Conservation (phyloP, 2,329 filamentous ascomycete species). For the Alternaria panax region DNA sequence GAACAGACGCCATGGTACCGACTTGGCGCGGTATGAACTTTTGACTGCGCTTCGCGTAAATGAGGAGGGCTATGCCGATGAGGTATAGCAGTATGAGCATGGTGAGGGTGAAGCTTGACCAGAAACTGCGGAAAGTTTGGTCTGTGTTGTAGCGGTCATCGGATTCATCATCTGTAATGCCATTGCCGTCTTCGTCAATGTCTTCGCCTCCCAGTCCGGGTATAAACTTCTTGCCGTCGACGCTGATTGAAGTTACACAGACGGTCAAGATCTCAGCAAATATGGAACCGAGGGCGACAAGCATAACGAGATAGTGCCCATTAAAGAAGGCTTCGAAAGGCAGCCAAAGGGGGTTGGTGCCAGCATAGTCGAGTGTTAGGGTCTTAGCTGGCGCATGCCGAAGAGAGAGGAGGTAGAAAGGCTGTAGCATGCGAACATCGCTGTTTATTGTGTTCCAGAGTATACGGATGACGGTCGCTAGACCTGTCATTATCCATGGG, state of each 20-base stretch:
- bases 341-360: slow-evolving; percentile 72
- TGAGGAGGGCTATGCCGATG: slow-evolving; percentile 63
- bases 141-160: slow-evolving; percentile 45
- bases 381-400: slow-evolving; percentile 71
- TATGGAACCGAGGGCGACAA: slow-evolving; percentile 74
- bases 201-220: slow-evolving; percentile 34
- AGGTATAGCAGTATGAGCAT: slow-evolving; percentile 72
- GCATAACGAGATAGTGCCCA: slow-evolving; percentile 69
- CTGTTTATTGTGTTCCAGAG: slow-evolving; percentile 74
- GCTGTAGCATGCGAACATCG: slow-evolving; percentile 75
- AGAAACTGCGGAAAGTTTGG: slow-evolving; percentile 66
- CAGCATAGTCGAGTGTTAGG: slow-evolving; percentile 75
- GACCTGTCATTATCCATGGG: slow-evolving; percentile 70
- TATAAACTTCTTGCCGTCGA: slow-evolving; percentile 69
- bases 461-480: slow-evolving; percentile 72
- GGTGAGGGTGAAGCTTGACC: slow-evolving; percentile 68
- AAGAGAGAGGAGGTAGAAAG: slow-evolving; percentile 73
- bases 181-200: slow-evolving; percentile 19
- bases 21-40: slow-evolving; percentile 80
- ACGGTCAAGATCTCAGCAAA: slow-evolving; percentile 77
- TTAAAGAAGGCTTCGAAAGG: slow-evolving; percentile 69
- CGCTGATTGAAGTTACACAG: slow-evolving; percentile 70
- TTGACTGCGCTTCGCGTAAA: slow-evolving; percentile 68
- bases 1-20: slow-evolving; percentile 76
- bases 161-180: neutral